phyloP scores from a whole-genome alignment of 306 rosid species.

The Calophaca sinica region DNA sequence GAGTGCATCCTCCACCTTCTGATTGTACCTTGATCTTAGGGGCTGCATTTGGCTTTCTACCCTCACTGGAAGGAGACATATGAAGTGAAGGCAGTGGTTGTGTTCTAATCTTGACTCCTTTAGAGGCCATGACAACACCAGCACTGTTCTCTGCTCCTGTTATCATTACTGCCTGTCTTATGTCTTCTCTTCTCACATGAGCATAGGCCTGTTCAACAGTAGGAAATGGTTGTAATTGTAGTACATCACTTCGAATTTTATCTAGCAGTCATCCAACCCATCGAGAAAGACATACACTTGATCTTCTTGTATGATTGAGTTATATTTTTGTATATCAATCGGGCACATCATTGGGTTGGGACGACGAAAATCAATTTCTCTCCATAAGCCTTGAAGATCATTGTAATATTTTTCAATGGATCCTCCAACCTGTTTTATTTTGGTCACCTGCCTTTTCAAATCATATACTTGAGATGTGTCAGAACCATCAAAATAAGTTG shows the following conservation, averaged over 20 bases:
- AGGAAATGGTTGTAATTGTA: too few relatives aligned
- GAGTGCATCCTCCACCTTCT: too few relatives aligned
- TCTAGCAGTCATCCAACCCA: conserved; percentile 3
- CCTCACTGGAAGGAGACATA: too few relatives aligned
- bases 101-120: too few relatives aligned
- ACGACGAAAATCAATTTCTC: not conserved
- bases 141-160: too few relatives aligned
- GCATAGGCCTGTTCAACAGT: too few relatives aligned
- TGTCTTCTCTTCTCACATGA: too few relatives aligned
- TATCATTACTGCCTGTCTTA: too few relatives aligned
- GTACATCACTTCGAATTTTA: not conserved
- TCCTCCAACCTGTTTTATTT: not conserved
- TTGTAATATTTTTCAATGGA: not conserved
- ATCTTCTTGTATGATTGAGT: not conserved
- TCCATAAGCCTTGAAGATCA: not conserved
- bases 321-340: not conserved
- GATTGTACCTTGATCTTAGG: too few relatives aligned
- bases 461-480: conserved; percentile 5
- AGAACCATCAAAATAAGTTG: not conserved
- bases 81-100: too few relatives aligned
- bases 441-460: not conserved
- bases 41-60: too few relatives aligned
- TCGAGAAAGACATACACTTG: not conserved
- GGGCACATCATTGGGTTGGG: not conserved
- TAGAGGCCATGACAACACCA: too few relatives aligned